Base-by-base conservation (phyloP, 2,329 filamentous ascomycete genomes). In the Phaeoacremonium minimum region DNA sequence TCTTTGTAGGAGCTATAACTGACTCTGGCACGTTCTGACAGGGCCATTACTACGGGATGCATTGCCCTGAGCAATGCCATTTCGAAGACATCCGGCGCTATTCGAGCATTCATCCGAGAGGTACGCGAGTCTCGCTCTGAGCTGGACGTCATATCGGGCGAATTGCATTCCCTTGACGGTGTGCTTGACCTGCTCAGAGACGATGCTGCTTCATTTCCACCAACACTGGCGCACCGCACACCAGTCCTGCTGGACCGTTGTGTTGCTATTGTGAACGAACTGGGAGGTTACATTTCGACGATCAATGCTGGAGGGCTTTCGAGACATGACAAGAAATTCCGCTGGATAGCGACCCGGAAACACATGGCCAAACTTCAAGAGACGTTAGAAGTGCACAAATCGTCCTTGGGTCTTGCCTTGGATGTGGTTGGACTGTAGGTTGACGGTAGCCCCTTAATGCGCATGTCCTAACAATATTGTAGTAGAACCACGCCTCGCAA, bases 371-470 rank as follows among this genome's bases (percentile, higher is more conserved):
- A 46, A 20, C 50, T 65, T 22, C 47, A 56, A 29, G 47, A 52
- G 17, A 50, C 56, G 5, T 36, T 69, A 5, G 59, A 64, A 29
- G 60, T 59, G 9, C 63, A 66, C 44, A 64, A 59, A 20, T 44
- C 52, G 15, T 51, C 56, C 3, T 45, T 69, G 5, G 64, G 63
- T 2, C 42, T 68, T 26, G 61, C 63, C 4, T 50, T 66, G 7
- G 65, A 69, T 31, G 45, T 69, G 7, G 57, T 62, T 12, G 61
- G 54, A 41, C 51, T 58, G 62, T 67, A 52, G 33, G 61, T 56
- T 41, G 28, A 26, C 22, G 9, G 9, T 26, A 26, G 9, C 22
- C 22, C 9, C n/a, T n/a, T n/a, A n/a, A n/a, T n/a, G n/a, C n/a
- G n/a, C n/a, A n/a, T n/a, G n/a, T n/a, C n/a, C n/a, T n/a, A n/a